Percentiles rank a stretch among this genome's conserved stretches.
These are phyloP conservation scores for Wolfiporia cocos DNA, from an alignment of 1,284 basidiomycete genomes.

Conservation along the genomic window DNA sequence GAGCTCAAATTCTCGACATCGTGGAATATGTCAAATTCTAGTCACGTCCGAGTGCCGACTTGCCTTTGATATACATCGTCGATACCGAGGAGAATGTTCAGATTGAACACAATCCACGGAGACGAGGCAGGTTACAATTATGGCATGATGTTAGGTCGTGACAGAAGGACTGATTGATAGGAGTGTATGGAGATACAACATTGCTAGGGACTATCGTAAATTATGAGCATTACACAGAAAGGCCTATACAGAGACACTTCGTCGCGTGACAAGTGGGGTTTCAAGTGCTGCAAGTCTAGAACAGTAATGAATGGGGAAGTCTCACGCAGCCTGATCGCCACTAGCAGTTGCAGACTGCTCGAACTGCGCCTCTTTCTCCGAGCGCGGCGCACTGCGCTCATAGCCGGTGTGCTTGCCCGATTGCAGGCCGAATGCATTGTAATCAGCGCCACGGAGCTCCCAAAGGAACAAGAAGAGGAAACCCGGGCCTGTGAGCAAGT, in stretches of 20 bases:
- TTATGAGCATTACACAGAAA: no score
- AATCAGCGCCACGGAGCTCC: slow-evolving; percentile 19
- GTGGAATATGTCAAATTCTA: no score
- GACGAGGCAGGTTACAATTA: no score
- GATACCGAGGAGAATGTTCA: no score
- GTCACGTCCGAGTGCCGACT: no score
- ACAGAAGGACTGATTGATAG: no score
- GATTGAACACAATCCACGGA: no score
- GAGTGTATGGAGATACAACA: no score
- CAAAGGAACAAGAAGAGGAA: slow-evolving; percentile 29
- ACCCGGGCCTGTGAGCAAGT: slow-evolving; percentile 46
- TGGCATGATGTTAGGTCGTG: no score
- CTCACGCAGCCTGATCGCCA: neutral
- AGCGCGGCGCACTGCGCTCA: neutral
- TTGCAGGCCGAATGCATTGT: slow-evolving; percentile 15
- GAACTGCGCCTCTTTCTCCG: neutral
- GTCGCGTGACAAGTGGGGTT: neutral
- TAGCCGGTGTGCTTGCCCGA: slow-evolving; percentile 18
- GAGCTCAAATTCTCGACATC: neutral
- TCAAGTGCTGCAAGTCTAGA: neutral
- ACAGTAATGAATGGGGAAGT: neutral
- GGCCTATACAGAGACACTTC: neutral
- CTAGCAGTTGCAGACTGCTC: neutral
- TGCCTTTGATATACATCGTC: no score
- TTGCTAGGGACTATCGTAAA: no score